Evolutionary conservation across 805 yeast species (phyloP).

Genomic region (Candida adriatica): DNA sequence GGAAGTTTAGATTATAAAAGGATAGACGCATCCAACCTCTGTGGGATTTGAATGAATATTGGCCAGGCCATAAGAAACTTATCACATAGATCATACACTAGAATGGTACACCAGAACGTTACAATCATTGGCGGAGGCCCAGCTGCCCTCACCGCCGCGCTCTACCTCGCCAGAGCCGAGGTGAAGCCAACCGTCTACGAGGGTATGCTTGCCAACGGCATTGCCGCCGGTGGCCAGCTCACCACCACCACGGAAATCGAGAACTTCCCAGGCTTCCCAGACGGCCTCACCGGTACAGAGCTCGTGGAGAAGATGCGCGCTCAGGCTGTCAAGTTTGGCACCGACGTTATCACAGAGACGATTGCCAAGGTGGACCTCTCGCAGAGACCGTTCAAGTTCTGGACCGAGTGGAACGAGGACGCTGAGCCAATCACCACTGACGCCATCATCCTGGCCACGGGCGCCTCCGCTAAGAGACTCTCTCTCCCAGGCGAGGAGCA

Average conservation of each 20-base stretch:
- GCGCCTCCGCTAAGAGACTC: slow-evolving; percentile 96
- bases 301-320: slow-evolving; percentile 92
- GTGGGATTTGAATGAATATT: too few species aligned
- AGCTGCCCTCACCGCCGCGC: slow-evolving; percentile 99
- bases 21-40: too few species aligned
- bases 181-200: slow-evolving; percentile 89
- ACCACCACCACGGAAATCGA: slow-evolving; percentile 98
- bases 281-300: slow-evolving; percentile 78
- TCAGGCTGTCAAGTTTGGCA: slow-evolving; percentile 84
- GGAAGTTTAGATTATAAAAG: too few species aligned
- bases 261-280: slow-evolving; percentile 98
- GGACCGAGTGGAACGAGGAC: slow-evolving; percentile 96
- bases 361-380: slow-evolving; percentile 87
- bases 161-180: slow-evolving; percentile 95
- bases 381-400: slow-evolving; percentile 85
- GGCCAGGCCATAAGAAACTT: too few species aligned
- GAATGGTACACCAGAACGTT: slow-evolving; percentile 79
- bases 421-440: slow-evolving; percentile 88
- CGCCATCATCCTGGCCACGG: slow-evolving; percentile 90
- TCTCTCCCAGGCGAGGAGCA: slow-evolving; percentile 92
- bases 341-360: slow-evolving; percentile 92
- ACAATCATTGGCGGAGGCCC: slow-evolving; percentile 96
- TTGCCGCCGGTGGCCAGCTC: slow-evolving; percentile 98
- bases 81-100: too few species aligned
- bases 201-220: slow-evolving; percentile 93